Conservation (phyloP, 176 grass and related monocot genomes). For the Triticum dicoccoides region DNA sequence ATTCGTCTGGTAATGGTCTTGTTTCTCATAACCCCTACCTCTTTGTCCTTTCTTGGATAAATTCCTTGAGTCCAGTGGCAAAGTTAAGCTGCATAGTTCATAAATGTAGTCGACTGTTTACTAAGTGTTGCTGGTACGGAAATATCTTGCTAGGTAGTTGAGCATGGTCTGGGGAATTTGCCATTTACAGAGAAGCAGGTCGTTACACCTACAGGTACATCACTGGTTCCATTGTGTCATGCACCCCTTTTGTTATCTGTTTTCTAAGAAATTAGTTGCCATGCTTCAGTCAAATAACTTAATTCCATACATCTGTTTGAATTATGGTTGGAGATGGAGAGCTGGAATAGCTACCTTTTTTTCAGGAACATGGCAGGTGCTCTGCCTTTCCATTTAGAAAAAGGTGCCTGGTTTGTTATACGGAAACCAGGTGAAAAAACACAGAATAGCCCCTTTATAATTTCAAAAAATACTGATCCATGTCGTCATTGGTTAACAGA, state of each 20-base stretch:
- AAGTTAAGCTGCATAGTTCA: conserved; percentile 13
- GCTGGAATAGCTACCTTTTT: neutral
- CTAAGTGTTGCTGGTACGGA: conserved; percentile 22
- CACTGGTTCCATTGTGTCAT: neutral
- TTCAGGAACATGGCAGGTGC: neutral
- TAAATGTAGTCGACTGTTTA: conserved; percentile 5
- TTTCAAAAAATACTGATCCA: neutral
- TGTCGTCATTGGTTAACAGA: neutral
- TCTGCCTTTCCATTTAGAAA: conserved; percentile 7
- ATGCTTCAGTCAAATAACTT: neutral
- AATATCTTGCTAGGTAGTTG: conserved; percentile 71
- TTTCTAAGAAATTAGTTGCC: neutral
- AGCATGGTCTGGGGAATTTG: conserved; percentile 86
- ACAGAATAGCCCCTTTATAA: neutral
- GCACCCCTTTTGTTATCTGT: neutral
- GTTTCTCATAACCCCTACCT: conserved; percentile 7
- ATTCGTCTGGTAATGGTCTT: conserved; percentile 74
- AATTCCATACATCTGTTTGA: neutral
- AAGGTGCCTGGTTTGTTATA: neutral
- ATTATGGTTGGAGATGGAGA: conserved; percentile 8
- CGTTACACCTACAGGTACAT: conserved; percentile 74
- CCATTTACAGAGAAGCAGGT: conserved; percentile 97
- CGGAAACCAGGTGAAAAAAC: neutral
- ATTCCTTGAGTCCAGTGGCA: neutral
- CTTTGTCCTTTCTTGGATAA: neutral